Percentiles rank a stretch among this genome's conserved stretches.
Conservation (phyloP, 192 early-diverging fungal species). For the Backusella westeae region DNA sequence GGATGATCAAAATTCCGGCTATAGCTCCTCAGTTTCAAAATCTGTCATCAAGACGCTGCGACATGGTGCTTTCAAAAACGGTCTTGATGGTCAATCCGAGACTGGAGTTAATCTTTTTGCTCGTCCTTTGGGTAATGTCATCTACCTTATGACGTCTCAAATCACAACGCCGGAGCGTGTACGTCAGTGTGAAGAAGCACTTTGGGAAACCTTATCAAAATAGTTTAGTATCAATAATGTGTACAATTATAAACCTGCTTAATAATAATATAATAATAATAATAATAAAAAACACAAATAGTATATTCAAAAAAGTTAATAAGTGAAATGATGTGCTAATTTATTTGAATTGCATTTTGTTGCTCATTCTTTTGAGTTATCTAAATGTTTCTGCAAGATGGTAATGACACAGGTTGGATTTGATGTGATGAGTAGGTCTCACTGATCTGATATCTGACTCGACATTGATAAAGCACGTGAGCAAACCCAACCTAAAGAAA, state of each 20-base stretch:
- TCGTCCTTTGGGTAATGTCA: slow-evolving; percentile 71
- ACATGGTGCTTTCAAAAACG: slow-evolving; percentile 10
- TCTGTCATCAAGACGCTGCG: slow-evolving; percentile 38
- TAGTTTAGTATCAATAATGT: neutral
- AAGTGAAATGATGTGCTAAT: neutral
- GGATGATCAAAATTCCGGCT: slow-evolving; percentile 40
- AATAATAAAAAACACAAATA: neutral
- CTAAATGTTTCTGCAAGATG: neutral
- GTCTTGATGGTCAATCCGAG: neutral
- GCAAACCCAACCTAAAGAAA: neutral
- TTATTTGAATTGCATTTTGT: neutral
- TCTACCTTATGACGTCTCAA: slow-evolving; percentile 74
- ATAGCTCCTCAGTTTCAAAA: slow-evolving; percentile 45
- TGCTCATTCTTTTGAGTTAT: neutral
- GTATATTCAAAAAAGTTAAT: neutral
- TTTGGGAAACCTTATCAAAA: slow-evolving; percentile 22
- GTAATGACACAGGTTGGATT: neutral
- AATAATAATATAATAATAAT: neutral
- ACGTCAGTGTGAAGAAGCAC: slow-evolving; percentile 43
- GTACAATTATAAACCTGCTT: neutral
- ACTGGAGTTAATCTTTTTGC: slow-evolving; percentile 53
- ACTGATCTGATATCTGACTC: neutral
- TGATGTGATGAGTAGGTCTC: neutral
- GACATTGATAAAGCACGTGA: neutral
- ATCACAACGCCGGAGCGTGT: slow-evolving; percentile 43